phyloP scores from a whole-genome alignment of 148 eudicot genomes.

The Tetragonia tetragonoides region DNA sequence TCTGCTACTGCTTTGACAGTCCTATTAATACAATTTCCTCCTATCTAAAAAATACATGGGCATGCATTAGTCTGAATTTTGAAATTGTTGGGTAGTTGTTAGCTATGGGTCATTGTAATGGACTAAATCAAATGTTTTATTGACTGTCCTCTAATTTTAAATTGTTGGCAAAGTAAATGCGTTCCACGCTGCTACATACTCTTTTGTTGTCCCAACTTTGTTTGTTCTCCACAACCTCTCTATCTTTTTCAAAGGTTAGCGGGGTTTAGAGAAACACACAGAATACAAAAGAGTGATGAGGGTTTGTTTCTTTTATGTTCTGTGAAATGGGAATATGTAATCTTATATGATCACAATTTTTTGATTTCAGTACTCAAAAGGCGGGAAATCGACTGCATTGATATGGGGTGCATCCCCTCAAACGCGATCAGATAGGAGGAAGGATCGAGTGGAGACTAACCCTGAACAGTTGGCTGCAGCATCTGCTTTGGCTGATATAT shows the following conservation, averaged over 20 bases:
- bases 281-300: too few relatives aligned
- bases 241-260: too few relatives aligned
- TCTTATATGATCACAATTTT: slow-evolving; percentile 9
- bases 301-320: too few relatives aligned
- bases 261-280: too few relatives aligned
- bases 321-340: background rate
- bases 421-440: slow-evolving; percentile 86
- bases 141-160: too few relatives aligned
- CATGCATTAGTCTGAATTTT: background rate
- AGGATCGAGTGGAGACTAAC: slow-evolving; percentile 97
- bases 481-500: slow-evolving; percentile 93
- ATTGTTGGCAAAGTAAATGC: too few relatives aligned
- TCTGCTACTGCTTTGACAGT: too few relatives aligned
- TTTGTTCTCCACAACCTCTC: too few relatives aligned
- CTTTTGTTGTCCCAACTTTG: too few relatives aligned
- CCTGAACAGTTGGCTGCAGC: slow-evolving; percentile 99
- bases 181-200: too few relatives aligned
- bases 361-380: slow-evolving; percentile 53
- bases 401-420: slow-evolving; percentile 99
- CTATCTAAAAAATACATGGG: background rate
- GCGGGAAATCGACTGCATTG: slow-evolving; percentile 73
- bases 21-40: too few relatives aligned
- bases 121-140: too few relatives aligned
- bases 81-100: background rate
- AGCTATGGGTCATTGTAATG: background rate